These are phyloP conservation scores for Linum usitatissimum DNA, from an alignment of 345 rosid genomes.

Conservation along the genomic window DNA sequence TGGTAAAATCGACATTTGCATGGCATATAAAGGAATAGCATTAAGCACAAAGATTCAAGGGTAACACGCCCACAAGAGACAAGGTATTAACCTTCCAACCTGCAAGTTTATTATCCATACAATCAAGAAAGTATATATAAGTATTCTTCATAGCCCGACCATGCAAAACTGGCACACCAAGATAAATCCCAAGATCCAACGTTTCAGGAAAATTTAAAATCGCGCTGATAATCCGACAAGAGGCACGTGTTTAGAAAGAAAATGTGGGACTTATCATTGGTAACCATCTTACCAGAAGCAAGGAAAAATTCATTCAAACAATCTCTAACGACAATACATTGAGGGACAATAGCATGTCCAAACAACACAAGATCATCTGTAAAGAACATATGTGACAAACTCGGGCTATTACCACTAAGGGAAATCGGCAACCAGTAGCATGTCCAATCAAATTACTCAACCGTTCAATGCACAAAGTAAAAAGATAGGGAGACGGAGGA, in stretches of 20 bases:
- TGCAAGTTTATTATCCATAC: neutral
- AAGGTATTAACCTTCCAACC: neutral
- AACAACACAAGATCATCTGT: neutral
- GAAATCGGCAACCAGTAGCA: no score
- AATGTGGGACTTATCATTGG: no score
- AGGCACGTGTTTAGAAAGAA: no score
- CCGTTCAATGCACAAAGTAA: neutral
- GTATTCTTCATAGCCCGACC: neutral
- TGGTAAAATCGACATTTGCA: neutral
- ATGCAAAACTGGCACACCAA: neutral
- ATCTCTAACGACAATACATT: no score
- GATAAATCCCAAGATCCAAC: neutral
- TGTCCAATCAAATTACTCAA: neutral
- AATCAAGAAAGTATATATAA: neutral
- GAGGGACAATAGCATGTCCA: neutral
- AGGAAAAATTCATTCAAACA: neutral
- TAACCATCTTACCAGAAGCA: neutral
- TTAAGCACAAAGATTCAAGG: neutral
- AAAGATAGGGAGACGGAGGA: neutral
- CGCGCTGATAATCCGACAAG: neutral
- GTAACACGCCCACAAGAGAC: neutral
- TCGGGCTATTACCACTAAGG: neutral
- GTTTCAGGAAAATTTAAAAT: neutral
- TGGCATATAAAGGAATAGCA: neutral
- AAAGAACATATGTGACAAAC: neutral